Percentiles rank a stretch among this genome's conserved stretches.
Conservation (phyloP, 805 yeast genomes). For the Candida silvicultrix region DNA sequence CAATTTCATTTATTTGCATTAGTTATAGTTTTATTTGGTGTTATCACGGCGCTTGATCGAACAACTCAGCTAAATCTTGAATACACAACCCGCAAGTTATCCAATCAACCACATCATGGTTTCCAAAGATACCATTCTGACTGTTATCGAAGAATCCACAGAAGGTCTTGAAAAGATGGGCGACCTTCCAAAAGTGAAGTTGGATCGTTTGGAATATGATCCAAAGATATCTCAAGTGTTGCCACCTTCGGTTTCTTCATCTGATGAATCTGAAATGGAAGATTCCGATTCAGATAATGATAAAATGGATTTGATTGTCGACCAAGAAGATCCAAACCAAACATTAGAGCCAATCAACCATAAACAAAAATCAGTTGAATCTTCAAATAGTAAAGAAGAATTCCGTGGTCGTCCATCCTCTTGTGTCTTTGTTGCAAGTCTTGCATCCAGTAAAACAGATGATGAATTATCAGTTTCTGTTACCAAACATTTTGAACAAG, state of each 20-base stretch:
- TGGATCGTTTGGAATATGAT: conserved; percentile 2
- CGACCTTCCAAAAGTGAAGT: neutral
- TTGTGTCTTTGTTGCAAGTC: conserved; percentile 85
- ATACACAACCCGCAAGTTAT: neutral
- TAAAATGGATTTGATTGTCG: conserved; percentile 11
- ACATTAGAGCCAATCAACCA: conserved; percentile 18
- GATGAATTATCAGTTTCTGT: conserved; percentile 69
- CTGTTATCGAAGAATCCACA: conserved; percentile 1
- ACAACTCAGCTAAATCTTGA: neutral
- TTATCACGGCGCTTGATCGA: neutral
- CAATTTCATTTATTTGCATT: neutral
- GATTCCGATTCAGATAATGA: conserved; percentile 16
- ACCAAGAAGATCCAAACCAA: conserved; percentile 9
- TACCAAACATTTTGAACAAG: conserved; percentile 51
- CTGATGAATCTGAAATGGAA: conserved; percentile 18
- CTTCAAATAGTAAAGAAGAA: conserved; percentile 1
- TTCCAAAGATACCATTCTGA: conserved; percentile 3
- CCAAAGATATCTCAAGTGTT: conserved; percentile 10
- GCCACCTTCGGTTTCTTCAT: conserved; percentile 15
- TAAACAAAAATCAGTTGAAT: neutral
- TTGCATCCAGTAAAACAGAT: conserved; percentile 59
- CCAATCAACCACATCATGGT: conserved; percentile 1
- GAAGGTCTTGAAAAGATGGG: neutral
- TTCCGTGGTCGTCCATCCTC: conserved; percentile 69
- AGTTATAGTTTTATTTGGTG: neutral